A percentile compares a stretch with the other conserved stretches of the same genome.
These are phyloP conservation scores for Penicillium diatomitis DNA, from an alignment of 495 filamentous ascomycete genomes.

Conservation along the genomic window DNA sequence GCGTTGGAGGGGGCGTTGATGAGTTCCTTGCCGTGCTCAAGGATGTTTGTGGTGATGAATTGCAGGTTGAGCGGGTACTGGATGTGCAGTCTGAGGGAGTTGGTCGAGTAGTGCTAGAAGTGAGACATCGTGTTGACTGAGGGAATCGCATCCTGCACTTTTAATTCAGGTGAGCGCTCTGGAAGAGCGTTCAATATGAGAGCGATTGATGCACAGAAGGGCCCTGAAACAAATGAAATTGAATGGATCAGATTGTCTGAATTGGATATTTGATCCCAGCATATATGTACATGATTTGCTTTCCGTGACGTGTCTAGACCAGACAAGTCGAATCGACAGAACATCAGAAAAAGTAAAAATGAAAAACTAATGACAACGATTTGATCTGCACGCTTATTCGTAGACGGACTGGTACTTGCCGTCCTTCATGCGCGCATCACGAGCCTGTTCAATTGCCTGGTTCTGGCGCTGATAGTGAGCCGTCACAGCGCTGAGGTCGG, in stretches of 20 bases:
- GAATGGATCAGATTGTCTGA: constrained; percentile 20
- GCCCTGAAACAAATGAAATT: constrained; percentile 21
- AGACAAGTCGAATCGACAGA: constrained; percentile 14
- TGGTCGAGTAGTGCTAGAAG: constrained; percentile 38
- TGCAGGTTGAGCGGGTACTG: constrained; percentile 52
- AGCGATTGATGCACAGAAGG: not conserved
- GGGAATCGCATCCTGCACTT: not conserved
- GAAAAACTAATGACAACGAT: no score
- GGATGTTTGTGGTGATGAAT: constrained; percentile 43
- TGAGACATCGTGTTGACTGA: constrained; percentile 10
- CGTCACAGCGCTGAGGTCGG: constrained; percentile 51
- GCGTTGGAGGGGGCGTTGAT: constrained; percentile 86
- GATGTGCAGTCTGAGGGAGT: constrained; percentile 46
- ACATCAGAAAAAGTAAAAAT: constrained; percentile 4
- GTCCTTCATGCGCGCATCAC: constrained; percentile 34
- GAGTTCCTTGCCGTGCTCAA: constrained; percentile 65
- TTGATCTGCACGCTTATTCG: constrained; percentile 20
- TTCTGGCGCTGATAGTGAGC: constrained; percentile 54
- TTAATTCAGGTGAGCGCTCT: no score
- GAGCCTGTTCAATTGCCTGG: constrained; percentile 42
- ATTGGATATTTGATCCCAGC: constrained; percentile 18
- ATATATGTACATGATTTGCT: constrained; percentile 37
- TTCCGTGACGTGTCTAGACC: constrained; percentile 17
- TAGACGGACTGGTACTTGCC: constrained; percentile 36
- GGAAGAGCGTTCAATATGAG: no score